Percentiles rank a stretch among this genome's conserved stretches.
phyloP scores from a whole-genome alignment of 257 asterid species.

The Nicotiana tabacum region DNA sequence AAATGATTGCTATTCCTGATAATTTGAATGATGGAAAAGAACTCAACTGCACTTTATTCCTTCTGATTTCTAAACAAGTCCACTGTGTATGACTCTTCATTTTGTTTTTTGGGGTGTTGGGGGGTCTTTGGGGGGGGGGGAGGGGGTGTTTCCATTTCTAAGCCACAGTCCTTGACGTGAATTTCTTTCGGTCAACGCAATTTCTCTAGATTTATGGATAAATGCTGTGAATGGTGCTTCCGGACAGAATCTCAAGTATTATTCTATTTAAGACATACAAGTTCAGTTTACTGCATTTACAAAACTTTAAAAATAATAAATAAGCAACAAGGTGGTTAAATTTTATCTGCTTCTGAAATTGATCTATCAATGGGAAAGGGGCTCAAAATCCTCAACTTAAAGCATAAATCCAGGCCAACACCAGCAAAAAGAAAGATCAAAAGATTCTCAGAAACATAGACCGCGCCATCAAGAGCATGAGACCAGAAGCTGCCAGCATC shows the following conservation, averaged over 20 bases:
- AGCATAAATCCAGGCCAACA: slow-evolving; percentile 74
- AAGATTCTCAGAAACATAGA: slow-evolving; percentile 66
- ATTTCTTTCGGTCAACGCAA: no score
- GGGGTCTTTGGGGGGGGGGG: no score
- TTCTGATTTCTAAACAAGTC: not conserved
- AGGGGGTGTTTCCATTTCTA: no score
- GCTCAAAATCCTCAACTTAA: slow-evolving; percentile 63
- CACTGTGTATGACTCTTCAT: not conserved
- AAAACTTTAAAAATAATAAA: not conserved
- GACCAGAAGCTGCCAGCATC: slow-evolving; percentile 46
- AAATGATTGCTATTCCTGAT: not conserved
- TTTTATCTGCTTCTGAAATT: slow-evolving; percentile 7
- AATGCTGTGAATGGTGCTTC: not conserved
- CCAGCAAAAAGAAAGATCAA: slow-evolving; percentile 77
- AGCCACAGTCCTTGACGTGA: no score
- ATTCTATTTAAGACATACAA: not conserved
- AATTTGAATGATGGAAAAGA: not conserved
- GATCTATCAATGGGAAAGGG: slow-evolving; percentile 65
- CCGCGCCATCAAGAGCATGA: slow-evolving; percentile 51
- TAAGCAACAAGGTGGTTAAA: not conserved
- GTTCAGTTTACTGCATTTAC: not conserved
- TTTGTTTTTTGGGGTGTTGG: no score
- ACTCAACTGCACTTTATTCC: not conserved
- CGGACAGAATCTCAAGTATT: not conserved
- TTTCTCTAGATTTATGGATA: not conserved